Conservation (phyloP, 768 basidiomycete genomes). For the Russula compacta region DNA sequence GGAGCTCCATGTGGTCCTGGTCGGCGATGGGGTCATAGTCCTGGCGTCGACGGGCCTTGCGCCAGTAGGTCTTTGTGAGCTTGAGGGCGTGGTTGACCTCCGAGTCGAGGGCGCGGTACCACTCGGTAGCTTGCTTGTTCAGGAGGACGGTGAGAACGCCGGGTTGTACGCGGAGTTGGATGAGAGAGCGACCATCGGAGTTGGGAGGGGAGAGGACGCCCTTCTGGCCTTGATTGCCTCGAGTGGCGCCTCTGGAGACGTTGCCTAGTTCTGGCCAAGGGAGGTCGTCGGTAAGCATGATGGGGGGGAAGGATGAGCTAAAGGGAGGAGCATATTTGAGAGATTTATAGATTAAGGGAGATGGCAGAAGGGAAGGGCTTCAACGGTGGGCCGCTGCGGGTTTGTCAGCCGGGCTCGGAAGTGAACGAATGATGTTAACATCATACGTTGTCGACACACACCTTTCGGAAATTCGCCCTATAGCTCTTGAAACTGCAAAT, state of each 20-base stretch:
- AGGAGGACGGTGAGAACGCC: conserved; percentile 70
- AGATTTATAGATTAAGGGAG: conserved; percentile 8
- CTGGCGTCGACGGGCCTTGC: conserved; percentile 65
- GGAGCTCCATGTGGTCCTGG: conserved; percentile 83
- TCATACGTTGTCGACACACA: not conserved
- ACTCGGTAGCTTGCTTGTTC: conserved; percentile 70
- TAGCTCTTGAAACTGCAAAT: not conserved
- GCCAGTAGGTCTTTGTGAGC: conserved; percentile 80
- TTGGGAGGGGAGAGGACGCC: conserved; percentile 66
- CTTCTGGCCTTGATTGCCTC: conserved; percentile 83
- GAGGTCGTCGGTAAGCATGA: conserved; percentile 58
- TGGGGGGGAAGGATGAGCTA: conserved; percentile 9
- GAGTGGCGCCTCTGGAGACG: conserved; percentile 72
- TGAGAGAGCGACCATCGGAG: conserved; percentile 61
- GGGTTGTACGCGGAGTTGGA: conserved; percentile 78
- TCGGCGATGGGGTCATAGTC: conserved; percentile 80
- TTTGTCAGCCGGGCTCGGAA: conserved; percentile 1
- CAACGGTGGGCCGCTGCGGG: not conserved
- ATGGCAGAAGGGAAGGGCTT: not conserved
- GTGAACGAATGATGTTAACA: not conserved
- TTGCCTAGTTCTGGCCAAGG: conserved; percentile 84
- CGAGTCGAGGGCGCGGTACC: conserved; percentile 70
- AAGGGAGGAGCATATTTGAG: not conserved
- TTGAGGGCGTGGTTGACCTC: conserved; percentile 77
- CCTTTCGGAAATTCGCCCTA: not conserved